These are phyloP conservation scores for Cucurbita argyrosperma DNA, from an alignment of 306 rosid genomes.

Conservation along the genomic window DNA sequence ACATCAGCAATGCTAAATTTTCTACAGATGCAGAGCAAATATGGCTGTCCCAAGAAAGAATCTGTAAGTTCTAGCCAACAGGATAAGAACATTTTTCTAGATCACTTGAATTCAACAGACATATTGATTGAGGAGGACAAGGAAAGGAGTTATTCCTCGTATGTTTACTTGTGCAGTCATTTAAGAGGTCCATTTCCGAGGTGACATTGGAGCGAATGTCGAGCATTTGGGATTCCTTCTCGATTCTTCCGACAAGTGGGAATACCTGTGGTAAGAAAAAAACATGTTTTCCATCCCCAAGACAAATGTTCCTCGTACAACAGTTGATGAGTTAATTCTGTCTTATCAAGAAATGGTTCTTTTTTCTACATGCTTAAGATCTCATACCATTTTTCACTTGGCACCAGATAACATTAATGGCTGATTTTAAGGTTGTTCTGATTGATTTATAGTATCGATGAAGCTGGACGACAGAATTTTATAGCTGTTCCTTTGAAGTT, in stretches of 20 bases:
- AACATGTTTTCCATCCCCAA: neutral
- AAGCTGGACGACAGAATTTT: neutral
- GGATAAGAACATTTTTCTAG: neutral
- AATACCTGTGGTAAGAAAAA: constrained; percentile 46
- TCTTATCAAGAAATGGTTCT: neutral
- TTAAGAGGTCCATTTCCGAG: constrained; percentile 63
- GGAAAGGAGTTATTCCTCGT: constrained; percentile 4
- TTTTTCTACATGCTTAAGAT: neutral
- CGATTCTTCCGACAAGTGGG: constrained; percentile 39
- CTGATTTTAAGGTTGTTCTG: neutral
- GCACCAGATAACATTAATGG: neutral
- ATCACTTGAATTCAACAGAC: neutral
- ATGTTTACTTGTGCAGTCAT: constrained; percentile 30
- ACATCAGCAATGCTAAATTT: constrained; percentile 11
- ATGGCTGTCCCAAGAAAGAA: constrained; percentile 54
- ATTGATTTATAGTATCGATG: neutral
- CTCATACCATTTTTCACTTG: neutral
- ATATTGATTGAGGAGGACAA: constrained; percentile 3
- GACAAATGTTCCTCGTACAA: neutral
- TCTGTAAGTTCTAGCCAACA: constrained; percentile 25
- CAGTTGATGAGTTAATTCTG: neutral
- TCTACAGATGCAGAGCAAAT: constrained; percentile 73
- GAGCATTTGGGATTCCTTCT: constrained; percentile 47
- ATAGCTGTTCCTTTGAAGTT: neutral
- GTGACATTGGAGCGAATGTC: constrained; percentile 52